Conservation (phyloP, 1,139 yeast genomes). For the Yarrowia galli region DNA sequence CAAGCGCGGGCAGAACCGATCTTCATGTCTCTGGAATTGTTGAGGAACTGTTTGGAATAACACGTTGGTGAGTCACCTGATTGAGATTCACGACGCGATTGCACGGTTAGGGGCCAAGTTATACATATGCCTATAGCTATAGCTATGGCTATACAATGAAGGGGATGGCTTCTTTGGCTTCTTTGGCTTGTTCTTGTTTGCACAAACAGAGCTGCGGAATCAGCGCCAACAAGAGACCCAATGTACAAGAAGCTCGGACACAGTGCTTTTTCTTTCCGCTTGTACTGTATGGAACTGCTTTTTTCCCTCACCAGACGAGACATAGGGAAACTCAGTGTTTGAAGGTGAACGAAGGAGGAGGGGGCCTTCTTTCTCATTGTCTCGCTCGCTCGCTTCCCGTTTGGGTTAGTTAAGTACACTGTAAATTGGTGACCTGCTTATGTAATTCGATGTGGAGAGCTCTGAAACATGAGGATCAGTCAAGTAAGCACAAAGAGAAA, state of each 20-base stretch:
- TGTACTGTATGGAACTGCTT: slow-evolving; percentile 22
- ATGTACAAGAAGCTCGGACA: not conserved
- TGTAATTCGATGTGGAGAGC: not conserved
- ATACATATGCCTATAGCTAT: too few species aligned
- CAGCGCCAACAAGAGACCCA: slow-evolving; percentile 2
- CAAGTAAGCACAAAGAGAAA: too few species aligned
- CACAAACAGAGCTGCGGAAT: not conserved
- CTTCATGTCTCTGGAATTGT: too few species aligned
- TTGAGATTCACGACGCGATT: too few species aligned
- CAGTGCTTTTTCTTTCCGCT: slow-evolving; percentile 8
- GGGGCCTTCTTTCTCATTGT: not conserved
- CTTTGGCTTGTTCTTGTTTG: not conserved
- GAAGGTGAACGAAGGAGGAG: not conserved
- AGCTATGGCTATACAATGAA: too few species aligned
- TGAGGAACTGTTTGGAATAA: too few species aligned
- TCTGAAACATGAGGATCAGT: not conserved
- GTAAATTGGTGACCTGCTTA: slow-evolving; percentile 14
- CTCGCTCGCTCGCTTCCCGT: slow-evolving; percentile 1
- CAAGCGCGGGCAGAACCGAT: too few species aligned
- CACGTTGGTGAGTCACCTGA: too few species aligned
- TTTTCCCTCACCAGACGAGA: slow-evolving; percentile 11
- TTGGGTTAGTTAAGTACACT: slow-evolving; percentile 17
- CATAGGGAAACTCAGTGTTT: not conserved
- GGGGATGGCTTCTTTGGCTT: too few species aligned
- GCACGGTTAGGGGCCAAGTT: too few species aligned